Evolutionary conservation across 768 basidiomycete species (phyloP).

Genomic region (Boletus sp.): DNA sequence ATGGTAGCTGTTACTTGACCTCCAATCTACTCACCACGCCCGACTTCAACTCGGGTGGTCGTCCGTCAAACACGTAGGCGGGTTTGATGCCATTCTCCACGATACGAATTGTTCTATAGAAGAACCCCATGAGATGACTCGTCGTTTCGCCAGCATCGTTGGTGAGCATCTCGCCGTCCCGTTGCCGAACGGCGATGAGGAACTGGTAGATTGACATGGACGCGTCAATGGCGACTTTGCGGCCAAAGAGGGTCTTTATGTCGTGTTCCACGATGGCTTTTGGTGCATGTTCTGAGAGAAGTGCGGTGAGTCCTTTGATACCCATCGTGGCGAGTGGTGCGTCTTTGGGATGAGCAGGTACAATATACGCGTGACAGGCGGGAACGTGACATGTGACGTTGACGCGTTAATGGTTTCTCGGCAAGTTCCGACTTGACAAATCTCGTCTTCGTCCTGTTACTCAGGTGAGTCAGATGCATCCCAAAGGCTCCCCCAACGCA

Average conservation of each 20-base stretch:
- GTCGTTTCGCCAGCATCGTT: constrained; percentile 99
- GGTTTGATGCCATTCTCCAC: constrained; percentile 99
- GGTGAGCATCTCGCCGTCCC: constrained; percentile 93
- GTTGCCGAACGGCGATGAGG: constrained; percentile 94
- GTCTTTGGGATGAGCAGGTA: not conserved
- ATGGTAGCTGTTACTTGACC: too few relatives aligned
- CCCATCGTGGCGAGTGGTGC: constrained; percentile 51
- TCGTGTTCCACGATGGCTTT: constrained; percentile 84
- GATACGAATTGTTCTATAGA: constrained; percentile 95
- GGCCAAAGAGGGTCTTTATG: constrained; percentile 95
- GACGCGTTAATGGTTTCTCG: too few relatives aligned
- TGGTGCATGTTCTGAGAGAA: constrained; percentile 89
- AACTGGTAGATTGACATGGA: constrained; percentile 98
- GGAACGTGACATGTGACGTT: constrained; percentile 13
- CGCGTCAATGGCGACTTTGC: constrained; percentile 98
- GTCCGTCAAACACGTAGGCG: constrained; percentile 97
- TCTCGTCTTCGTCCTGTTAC: too few relatives aligned
- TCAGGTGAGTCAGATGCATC: too few relatives aligned
- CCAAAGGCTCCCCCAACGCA: too few relatives aligned
- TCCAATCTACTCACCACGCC: constrained; percentile 71
- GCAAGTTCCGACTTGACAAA: too few relatives aligned
- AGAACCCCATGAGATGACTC: constrained; percentile 98
- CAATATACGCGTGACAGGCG: constrained; percentile 9
- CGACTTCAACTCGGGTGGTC: constrained; percentile 95
- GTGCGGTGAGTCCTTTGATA: constrained; percentile 91